phyloP scores from a whole-genome alignment of 306 rosid genomes.

The Coriaria nepalensis region DNA sequence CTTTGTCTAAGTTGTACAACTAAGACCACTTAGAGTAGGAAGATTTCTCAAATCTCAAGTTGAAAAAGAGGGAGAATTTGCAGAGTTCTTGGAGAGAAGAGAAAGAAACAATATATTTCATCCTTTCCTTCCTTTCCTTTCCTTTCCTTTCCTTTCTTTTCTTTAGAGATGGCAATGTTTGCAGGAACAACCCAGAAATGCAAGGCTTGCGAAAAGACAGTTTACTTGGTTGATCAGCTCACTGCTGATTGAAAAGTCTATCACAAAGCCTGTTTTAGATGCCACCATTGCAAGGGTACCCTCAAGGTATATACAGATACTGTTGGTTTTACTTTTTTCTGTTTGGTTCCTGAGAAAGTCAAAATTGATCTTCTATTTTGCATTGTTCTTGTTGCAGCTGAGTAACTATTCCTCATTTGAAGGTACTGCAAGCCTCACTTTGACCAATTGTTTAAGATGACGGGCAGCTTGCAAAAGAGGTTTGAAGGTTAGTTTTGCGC shows the following conservation, averaged over 20 bases:
- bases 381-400: constrained; percentile 37
- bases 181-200: constrained; percentile 92
- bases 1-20: no score
- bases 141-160: not conserved
- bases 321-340: constrained; percentile 5
- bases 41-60: no score
- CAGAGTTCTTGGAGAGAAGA: no score
- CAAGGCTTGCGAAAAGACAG: constrained; percentile 83
- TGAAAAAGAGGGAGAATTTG: no score
- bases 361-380: not conserved
- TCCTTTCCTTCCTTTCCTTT: not conserved
- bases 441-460: constrained; percentile 78
- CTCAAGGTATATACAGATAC: constrained; percentile 44
- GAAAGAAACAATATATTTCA: not conserved
- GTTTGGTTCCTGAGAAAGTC: not conserved
- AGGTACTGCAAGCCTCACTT: constrained; percentile 96
- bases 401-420: constrained; percentile 77
- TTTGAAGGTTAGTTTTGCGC: constrained; percentile 53
- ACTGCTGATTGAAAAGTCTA: constrained; percentile 74
- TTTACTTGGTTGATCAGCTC: constrained; percentile 76
- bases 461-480: constrained; percentile 93
- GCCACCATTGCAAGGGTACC: constrained; percentile 95
- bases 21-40: no score
- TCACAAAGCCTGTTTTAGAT: constrained; percentile 85
- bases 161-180: constrained; percentile 53